A percentile compares a stretch with the other conserved stretches of the same genome.
Evolutionary conservation across 169 alveolate species (phyloP).

Genomic region (Plasmodium chabaudi): DNA sequence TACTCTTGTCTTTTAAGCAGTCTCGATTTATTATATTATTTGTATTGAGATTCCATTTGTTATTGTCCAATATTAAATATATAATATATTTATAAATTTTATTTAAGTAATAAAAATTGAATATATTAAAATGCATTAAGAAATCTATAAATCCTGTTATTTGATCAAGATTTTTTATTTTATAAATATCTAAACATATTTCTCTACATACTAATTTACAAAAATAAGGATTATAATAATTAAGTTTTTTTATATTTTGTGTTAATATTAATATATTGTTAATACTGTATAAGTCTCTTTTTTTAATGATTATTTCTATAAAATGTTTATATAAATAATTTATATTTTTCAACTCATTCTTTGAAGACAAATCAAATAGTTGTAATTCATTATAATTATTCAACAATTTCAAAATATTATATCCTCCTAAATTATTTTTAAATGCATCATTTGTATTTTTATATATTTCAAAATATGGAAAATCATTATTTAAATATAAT

Average conservation of each 20-base stretch:
- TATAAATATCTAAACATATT: slow-evolving; percentile 29
- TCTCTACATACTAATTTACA: slow-evolving; percentile 61
- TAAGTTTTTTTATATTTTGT: slow-evolving; percentile 25
- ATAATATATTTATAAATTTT: slow-evolving; percentile 49
- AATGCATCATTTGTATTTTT: slow-evolving; percentile 57
- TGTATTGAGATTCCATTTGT: slow-evolving; percentile 6
- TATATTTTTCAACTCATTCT: neutral
- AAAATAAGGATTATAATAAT: slow-evolving; percentile 53
- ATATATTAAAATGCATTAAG: slow-evolving; percentile 39
- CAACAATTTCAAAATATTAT: slow-evolving; percentile 12
- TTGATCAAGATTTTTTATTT: slow-evolving; percentile 9
- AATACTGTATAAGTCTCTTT: slow-evolving; percentile 42
- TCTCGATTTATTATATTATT: neutral
- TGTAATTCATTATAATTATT: slow-evolving; percentile 40
- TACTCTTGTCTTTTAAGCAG: neutral
- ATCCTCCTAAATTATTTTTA: slow-evolving; percentile 52
- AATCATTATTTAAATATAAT: slow-evolving; percentile 8
- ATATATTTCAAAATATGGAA: slow-evolving; percentile 50
- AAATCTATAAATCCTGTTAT: slow-evolving; percentile 38
- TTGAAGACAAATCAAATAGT: slow-evolving; percentile 23
- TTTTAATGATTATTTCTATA: slow-evolving; percentile 32
- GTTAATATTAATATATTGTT: slow-evolving; percentile 18
- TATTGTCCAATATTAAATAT: slow-evolving; percentile 1
- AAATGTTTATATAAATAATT: slow-evolving; percentile 17
- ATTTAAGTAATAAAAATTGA: slow-evolving; percentile 36